Evolutionary conservation across 2,329 filamentous ascomycete species (phyloP), one percentile per base, ranked within the genome.

Genomic region (Sphaerulina vaccinii): DNA sequence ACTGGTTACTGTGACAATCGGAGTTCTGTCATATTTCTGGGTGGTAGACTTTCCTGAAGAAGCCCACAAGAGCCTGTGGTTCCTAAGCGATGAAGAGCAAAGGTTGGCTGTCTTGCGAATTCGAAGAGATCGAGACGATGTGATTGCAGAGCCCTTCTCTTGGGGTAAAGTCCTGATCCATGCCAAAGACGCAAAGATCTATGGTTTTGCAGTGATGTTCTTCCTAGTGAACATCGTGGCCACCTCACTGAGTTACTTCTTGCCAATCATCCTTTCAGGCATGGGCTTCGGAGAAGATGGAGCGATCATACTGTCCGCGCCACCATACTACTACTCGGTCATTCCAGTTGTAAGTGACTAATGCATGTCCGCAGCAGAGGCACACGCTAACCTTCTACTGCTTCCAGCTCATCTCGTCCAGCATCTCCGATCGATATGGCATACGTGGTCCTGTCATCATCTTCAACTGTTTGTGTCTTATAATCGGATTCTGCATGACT

Each of bases 11-110:
- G 66, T 67, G 15, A 67, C 82, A 18, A 69, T 87, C 16, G 83
- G 83, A 2, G 60, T 84, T 23, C 52, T 76, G 10, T 85, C 83
- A 0, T 86, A 83, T 62, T 85, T 82, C 75, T 87, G 84, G 84
- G 86, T 87, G 71, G 74, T 86, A 36, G 83, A 86, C 62, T 87
- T 87, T 56, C 84, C 84, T 0, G 84, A 87, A 59, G 74, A 81
- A 21, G 75, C 81, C 1, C 73, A 81, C 46, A 69, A 69, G 10
- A 83, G 79, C 44, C 78, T 82, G 57, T 72, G 65, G 59, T 87
- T 87, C 62, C 72, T 87, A 18, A 77, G 74, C 2, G 63, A 74
- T 6, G 70, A 75, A 15, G 83, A 87, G 64, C 76, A 79, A 32
- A 66, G 71, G n/a, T 62, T 86, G 3, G 82, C 80, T 1, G 72